phyloP scores from a whole-genome alignment of 805 yeast species.

The Starmerella tilneyi region DNA sequence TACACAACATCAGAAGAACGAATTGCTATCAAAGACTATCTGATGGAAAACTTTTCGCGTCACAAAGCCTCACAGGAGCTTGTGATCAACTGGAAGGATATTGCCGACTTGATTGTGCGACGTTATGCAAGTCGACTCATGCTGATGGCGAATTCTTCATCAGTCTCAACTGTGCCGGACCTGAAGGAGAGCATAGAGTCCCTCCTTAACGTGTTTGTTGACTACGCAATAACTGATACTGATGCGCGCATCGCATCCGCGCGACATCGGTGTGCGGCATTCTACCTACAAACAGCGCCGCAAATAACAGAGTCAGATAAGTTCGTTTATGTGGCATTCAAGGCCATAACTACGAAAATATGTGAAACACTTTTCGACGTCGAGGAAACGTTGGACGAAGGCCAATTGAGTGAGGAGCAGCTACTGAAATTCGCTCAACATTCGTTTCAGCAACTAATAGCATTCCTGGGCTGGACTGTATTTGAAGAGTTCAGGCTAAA shows the following conservation, averaged over 20 bases:
- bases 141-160: neutral
- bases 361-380: neutral
- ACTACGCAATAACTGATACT: neutral
- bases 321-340: neutral
- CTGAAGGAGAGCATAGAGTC: neutral
- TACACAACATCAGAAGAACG: neutral
- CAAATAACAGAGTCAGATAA: neutral
- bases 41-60: neutral
- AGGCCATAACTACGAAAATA: neutral
- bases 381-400: too few species aligned
- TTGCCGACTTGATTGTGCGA: neutral
- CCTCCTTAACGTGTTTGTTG: neutral
- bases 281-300: neutral
- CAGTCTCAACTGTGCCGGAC: neutral
- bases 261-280: neutral
- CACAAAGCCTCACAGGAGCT: neutral
- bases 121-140: neutral
- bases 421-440: too few species aligned
- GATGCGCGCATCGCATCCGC: neutral
- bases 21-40: neutral
- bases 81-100: neutral
- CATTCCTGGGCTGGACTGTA: too few species aligned
- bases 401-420: too few species aligned
- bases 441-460: too few species aligned
- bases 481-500: too few species aligned